Base-by-base conservation (phyloP, 257 asterid species). In the Solanum chiquidenum region DNA sequence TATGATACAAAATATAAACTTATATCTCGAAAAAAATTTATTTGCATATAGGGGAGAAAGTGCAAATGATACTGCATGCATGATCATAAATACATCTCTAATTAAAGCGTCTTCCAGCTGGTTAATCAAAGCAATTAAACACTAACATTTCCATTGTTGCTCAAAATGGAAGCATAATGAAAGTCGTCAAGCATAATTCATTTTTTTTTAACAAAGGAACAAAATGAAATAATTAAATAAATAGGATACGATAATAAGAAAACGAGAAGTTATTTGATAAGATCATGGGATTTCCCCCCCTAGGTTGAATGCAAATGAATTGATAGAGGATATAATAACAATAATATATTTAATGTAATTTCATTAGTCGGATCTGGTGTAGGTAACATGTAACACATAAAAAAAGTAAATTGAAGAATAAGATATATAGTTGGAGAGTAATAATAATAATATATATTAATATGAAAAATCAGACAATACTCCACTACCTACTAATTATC, bases 321-420 rank as follows among this genome's bases (percentile, higher is more conserved):
- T 52, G 4, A 6, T 52, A 0, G 62, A 6, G 9, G 23, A 52
- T 16, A 16, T 16, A 52, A 18, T 16, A 16, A 52, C 4, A 18
- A 18, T 6, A 52, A 52, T 52, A 52, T 52, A 18, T 52, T 18
- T 3, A 18, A 52, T 52, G 4, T 52, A 18, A 52, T 6, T 6
- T 38, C 2, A 38, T 1, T 52, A 52, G 10, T 1, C 4, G 0
- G 3, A 52, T 52, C 0, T 52, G 2, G 0, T 16, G 62, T 16
- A 16, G 62, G 9, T 16, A 52, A 8, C 7, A 2, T 52, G 1
- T 52, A 16, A 4, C 20, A 46, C 55, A 46, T 46, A 37, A 21
- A 49, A 52, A 52, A 5, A 52, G 64, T 55, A 55, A 20, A 20
- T 55, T 55, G 25, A 20, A 20, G 5, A 58, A 58, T 58, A 58